Base-by-base conservation (phyloP, 345 rosid genomes). In the Bruguiera gymnorhiza region DNA sequence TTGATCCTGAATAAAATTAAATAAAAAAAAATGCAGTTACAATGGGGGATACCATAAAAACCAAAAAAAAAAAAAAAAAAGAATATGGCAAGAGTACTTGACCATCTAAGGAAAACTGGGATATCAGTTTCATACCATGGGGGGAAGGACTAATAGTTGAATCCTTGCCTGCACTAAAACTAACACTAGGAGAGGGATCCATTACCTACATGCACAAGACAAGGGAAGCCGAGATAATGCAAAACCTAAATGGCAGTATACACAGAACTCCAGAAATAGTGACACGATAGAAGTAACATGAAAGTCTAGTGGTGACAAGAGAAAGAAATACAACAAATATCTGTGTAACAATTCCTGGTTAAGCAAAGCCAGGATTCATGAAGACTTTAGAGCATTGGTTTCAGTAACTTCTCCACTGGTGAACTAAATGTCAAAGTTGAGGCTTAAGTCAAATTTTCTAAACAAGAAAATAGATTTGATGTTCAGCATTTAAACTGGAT, bases 131-230 rank as follows among this genome's bases (percentile, higher is more conserved):
- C 78, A 64, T 80, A 77, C 73, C 72, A 72, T 53, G 68, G 36
- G 76, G 69, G 65, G 74, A 55, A 65, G 85, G 75, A 71, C 70
- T 73, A 78, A 43, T 57, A 69, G 60, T 63, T 39, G 64, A 70
- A 63, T 87, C 91, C 78, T 79, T 86, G 79, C 74, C 76, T 16
- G 61, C 23, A 69, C 69, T 59, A 27, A 37, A 48, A 62, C 85
- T 77, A 46, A 75, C 66, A 70, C 88, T 77, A 73, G 82, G 75
- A 73, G 86, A 78, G 66, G 85, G 80, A 72, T 83, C 93, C 76
- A 87, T 73, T 19, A 79, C 81, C 97, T 91, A 83, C 71, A 75
- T 43, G 63, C 73, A 79, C 21, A 31, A 77, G 18, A 63, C 11
- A 52, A 63, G 34, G 48, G 55, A 70, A 32, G 61, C 30, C 56